Conservation (phyloP, 257 asterid species). For the Plectranthus barbatus region DNA sequence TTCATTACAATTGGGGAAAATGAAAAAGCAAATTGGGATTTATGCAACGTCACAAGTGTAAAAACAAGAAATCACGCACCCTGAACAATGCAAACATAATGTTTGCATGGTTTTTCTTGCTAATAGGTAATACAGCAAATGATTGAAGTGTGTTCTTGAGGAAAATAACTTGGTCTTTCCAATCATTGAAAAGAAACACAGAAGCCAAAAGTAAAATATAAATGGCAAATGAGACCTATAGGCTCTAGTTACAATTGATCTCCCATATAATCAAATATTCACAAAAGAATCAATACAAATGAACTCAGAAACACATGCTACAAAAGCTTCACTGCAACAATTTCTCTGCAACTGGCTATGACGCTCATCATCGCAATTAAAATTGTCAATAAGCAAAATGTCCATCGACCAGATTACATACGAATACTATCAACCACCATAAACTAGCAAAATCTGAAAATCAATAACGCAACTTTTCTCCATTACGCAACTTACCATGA, state of each 20-base stretch:
- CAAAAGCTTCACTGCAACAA: background rate
- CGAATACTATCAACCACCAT: background rate
- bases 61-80: background rate
- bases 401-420: background rate
- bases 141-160: background rate
- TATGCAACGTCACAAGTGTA: background rate
- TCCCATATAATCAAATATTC: background rate
- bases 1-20: background rate
- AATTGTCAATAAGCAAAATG: background rate
- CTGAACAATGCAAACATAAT: background rate
- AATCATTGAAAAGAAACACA: background rate
- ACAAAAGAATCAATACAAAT: background rate
- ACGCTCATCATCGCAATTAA: background rate
- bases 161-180: background rate
- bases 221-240: background rate
- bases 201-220: background rate
- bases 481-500: slow-evolving; percentile 48
- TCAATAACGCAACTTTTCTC: background rate
- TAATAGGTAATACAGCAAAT: background rate
- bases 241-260: background rate
- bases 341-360: background rate
- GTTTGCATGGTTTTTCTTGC: background rate
- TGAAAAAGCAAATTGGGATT: background rate
- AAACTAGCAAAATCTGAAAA: background rate
- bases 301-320: background rate